Base-by-base conservation (phyloP, 345 rosid species). In the Hirschfeldia incana region DNA sequence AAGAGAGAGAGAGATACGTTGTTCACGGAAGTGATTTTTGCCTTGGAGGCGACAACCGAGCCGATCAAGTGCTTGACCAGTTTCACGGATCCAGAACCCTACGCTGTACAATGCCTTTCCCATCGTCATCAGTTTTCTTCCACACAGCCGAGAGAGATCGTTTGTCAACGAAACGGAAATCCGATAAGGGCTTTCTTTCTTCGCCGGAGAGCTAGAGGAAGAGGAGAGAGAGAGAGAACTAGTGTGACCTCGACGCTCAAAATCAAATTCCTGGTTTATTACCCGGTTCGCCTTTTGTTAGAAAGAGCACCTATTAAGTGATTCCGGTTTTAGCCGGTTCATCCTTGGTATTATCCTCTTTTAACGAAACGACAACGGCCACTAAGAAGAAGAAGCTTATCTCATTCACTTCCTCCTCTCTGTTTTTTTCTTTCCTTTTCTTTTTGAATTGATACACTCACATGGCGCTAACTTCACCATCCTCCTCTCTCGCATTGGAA, bases 1-100 rank as follows among this genome's bases (percentile, higher is more conserved):
- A 46, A 1, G 26, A 59, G 4, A 70, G 53, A 13, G 15, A 29
- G 3, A 29, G 4, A 29, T 66, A 66, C 70, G 75, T 70, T 94
- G 90, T 79, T 90, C 98, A 33, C 89, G 93, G 84, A 94, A 90
- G 81, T 83, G 83, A 49, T 85, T 80, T 66, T 82, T 90, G 64
- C 96, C 94, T 74, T 94, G 98, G 75, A 94, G 88, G 65, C 97
- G 98, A 85, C 94, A 86, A 39, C 97, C 98, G 46, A 94, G 94
- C 34, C 97, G 98, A 90, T 94, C 96, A 76, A 94, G 95, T 2
- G 97, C 97, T 78, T 91, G 98, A 49, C 98, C 97, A 33, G 94
- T 90, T 88, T 92, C 97, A 15, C 98, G 90, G 88, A 94, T 89
- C 98, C 98, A 94, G 83, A 94, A 89, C 62, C 97, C 98, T 30